Conservation (phyloP, 805 yeast species). For the Sugiyamaella chiloensis region DNA sequence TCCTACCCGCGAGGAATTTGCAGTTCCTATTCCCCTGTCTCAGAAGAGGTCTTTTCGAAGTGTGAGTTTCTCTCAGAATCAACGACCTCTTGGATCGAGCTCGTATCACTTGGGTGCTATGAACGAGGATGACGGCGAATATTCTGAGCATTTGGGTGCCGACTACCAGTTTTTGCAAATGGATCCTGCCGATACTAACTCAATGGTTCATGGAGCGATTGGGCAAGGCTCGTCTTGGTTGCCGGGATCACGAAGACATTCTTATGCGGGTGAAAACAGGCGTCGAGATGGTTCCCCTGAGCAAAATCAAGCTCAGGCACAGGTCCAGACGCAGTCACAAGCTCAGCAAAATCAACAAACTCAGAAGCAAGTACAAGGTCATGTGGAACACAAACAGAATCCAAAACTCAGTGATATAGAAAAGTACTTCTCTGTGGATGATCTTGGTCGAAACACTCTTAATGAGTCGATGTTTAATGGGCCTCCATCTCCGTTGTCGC, state of each 20-base stretch:
- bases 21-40: conserved; percentile 8
- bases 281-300: conserved; percentile 27
- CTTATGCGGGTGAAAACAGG: conserved; percentile 23
- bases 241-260: conserved; percentile 26
- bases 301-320: conserved; percentile 6
- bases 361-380: conserved; percentile 8
- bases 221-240: conserved; percentile 8
- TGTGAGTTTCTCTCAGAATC: conserved; percentile 17
- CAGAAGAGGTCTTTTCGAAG: conserved; percentile 18
- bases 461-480: conserved; percentile 11
- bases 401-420: conserved; percentile 8
- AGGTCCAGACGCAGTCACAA: not conserved
- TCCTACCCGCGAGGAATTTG: conserved; percentile 10
- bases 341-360: conserved; percentile 12
- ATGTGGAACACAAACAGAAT: not conserved
- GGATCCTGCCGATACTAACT: not conserved
- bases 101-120: conserved; percentile 15
- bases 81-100: not conserved
- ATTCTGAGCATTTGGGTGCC: not conserved
- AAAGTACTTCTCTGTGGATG: conserved; percentile 21
- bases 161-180: not conserved
- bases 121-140: conserved; percentile 16
- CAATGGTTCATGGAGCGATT: conserved; percentile 8
- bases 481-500: conserved; percentile 5
- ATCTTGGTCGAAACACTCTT: conserved; percentile 19